A percentile compares a stretch with the other conserved stretches of the same genome.
These are phyloP conservation scores for Tulasnella sp. DNA, from an alignment of 768 basidiomycete genomes.

Conservation along the genomic window DNA sequence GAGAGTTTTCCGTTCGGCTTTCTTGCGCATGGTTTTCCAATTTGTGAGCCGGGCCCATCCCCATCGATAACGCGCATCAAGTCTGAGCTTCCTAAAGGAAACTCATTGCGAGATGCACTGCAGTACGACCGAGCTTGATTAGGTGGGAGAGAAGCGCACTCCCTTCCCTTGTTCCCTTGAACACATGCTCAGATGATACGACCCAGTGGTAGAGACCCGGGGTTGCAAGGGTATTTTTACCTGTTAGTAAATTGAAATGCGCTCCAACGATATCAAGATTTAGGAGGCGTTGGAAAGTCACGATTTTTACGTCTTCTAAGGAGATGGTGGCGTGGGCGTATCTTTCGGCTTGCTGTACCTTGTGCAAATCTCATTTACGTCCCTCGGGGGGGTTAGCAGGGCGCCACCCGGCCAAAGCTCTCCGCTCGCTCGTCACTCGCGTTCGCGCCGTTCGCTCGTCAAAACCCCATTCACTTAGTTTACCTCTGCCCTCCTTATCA, in stretches of 20 bases:
- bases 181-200: neutral
- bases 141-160: constrained; percentile 5
- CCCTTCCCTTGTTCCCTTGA: constrained; percentile 9
- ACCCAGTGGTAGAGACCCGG: neutral
- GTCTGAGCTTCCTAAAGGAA: constrained; percentile 6
- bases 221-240: neutral
- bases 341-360: neutral
- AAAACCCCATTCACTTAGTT: constrained; percentile 3
- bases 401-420: neutral
- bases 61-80: neutral
- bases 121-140: neutral
- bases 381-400: neutral
- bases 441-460: neutral
- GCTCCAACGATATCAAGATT: neutral
- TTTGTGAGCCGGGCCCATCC: neutral
- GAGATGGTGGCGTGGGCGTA: constrained; percentile 7
- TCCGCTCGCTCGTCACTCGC: neutral
- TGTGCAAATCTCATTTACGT: neutral
- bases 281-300: neutral
- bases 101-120: constrained; percentile 6
- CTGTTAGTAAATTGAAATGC: neutral
- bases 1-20: constrained; percentile 4
- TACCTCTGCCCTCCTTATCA: neutral
- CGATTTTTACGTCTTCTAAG: neutral
- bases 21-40: neutral